Base-by-base conservation (phyloP, 345 rosid species). In the Iberis pinnata region DNA sequence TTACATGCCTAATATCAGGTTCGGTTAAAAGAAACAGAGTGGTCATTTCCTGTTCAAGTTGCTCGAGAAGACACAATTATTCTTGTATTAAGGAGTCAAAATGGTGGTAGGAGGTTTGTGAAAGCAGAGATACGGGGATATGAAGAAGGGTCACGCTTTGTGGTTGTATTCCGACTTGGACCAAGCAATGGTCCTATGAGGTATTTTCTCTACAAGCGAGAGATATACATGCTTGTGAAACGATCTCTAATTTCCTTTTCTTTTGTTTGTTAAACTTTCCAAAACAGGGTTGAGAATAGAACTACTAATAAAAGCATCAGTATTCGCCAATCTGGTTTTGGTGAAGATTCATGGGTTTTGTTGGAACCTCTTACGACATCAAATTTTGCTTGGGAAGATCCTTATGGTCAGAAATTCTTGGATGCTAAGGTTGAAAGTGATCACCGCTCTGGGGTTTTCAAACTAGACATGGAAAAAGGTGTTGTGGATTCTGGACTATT, bases 101-200 rank as follows among this genome's bases (percentile, higher is more conserved):
- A 75, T 68, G 88, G 77, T 64, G 69, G 58, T 15, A 72, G 70
- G 54, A 77, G 62, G 43, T 72, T 80, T 76, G 53, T 92, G 67
- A 80, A 76, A 61, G 77, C 78, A 48, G 98, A 88, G 72, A 75
- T 92, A 63, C 95, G 98, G 11, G 98, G 96, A 47, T 88, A 74
- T 72, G 98, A 92, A 76, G 98, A 92, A 78, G 98, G 98, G 60
- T 92, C 98, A 10, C 93, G 98, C 32, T 88, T 92, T 69, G 67
- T 83, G 42, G 86, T 88, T 61, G 93, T 92, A 32, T 92, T 92
- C 50, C 95, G 96, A 46, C 77, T 74, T 51, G 98, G 96, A 48
- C 79, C 89, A 64, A 67, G 70, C 37, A 71, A 69, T 58, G 96
- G 95, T 73, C 98, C 93, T 56, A 69, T 92, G 75, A 92, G 98